Base-by-base conservation (phyloP, 148 eudicot species). In the Dianthus caryophyllus region DNA sequence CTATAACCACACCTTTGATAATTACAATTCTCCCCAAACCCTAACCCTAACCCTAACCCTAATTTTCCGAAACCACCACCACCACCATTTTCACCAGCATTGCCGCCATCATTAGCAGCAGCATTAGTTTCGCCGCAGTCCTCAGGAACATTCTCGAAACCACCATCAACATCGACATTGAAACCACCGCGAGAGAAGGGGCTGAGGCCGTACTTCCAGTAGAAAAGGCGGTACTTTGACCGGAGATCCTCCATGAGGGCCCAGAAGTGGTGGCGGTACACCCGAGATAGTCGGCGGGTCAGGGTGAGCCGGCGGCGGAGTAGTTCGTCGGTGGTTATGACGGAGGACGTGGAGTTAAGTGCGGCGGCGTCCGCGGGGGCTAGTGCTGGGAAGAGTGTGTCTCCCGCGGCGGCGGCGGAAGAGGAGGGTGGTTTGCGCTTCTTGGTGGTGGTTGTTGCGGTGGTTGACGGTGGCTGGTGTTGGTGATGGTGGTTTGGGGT, bases 241-340 rank as follows among this genome's bases (percentile, higher is more conserved):
- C 76, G 71, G 0, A 82, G 61, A 50, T 80, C 78, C 67, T 86
- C 91, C 91, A 82, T 80, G 2, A 80, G 11, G 6, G 78, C 77
- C 90, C 88, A 84, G 72, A 79, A 86, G n/a, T 81, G 75, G 69
- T 79, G 77, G 2, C 68, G 53, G 77, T 86, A 86, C 11, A 79
- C 74, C 36, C 24, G 70, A 5, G 79, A 27, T 54, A 86, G 82
- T 13, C 62, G 73, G 5, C 67, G 69, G 12, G 74, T 17, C 9
- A 70, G 76, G 30, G 63, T 75, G 17, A 76, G 73, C 0, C 90
- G 75, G 6, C 85, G 87, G 15, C 41, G 55, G 47, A 86, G 39
- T 33, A 33, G 8, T 8, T 33, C 39, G 39, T 33, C 39, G 8
- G 8, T 8, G 3, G 8, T 33, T 33, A 33, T 33, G 39, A 33